A percentile compares a stretch with the other conserved stretches of the same genome.
These are phyloP conservation scores for Suhomyces vadensis DNA, from an alignment of 805 yeast species.

Conservation along the genomic window DNA sequence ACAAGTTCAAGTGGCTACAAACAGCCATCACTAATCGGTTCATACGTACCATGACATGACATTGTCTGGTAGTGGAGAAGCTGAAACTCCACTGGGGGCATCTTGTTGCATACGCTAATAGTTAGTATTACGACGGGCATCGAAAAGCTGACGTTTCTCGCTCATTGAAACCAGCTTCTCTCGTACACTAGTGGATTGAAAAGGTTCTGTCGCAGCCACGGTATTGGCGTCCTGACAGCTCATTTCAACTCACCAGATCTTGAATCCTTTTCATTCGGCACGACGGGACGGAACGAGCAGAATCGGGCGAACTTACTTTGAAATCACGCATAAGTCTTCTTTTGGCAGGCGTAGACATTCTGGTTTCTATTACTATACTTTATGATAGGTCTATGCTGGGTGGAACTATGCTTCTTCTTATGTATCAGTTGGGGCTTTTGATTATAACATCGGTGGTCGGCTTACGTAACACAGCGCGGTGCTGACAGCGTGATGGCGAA, in stretches of 20 bases:
- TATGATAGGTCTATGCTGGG: background rate
- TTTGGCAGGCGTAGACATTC: constrained; percentile 97
- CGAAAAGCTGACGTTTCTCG: background rate
- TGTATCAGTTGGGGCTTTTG: background rate
- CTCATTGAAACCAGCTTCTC: background rate
- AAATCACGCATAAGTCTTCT: constrained; percentile 98
- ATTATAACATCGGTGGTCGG: background rate
- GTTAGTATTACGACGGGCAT: constrained; percentile 22
- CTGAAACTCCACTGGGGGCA: constrained; percentile 97
- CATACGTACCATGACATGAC: constrained; percentile 76
- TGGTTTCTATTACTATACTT: constrained; percentile 2
- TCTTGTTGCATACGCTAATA: constrained; percentile 89
- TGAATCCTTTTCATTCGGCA: background rate
- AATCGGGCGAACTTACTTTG: constrained; percentile 71
- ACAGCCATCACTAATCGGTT: no score
- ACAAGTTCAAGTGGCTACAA: background rate
- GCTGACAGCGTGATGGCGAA: no score
- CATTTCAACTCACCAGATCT: no score
- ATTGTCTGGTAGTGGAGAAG: constrained; percentile 94
- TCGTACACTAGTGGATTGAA: no score
- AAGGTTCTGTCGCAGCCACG: no score
- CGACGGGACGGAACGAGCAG: background rate
- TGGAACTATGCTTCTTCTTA: background rate
- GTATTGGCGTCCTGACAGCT: no score
- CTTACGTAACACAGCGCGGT: no score